Conservation (phyloP, 2,329 filamentous ascomycete genomes). For the Mollisiaceae sp. region DNA sequence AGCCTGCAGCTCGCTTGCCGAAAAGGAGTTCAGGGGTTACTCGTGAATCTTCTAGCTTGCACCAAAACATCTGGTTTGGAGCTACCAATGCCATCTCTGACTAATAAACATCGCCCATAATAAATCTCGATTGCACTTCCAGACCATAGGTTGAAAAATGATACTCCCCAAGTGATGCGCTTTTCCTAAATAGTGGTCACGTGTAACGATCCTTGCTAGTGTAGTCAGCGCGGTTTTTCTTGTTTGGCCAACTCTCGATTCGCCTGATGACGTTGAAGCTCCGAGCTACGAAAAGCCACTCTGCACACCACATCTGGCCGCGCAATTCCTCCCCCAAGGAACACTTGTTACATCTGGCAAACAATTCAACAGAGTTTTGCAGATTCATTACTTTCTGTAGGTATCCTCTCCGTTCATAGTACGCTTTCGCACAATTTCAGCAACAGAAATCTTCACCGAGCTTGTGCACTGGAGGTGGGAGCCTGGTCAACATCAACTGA, state of each 20-base stretch:
- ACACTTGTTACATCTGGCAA: conserved; percentile 3
- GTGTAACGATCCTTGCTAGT: background rate
- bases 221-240: background rate
- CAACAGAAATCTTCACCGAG: background rate
- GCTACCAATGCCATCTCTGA: too few relatives aligned
- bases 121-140: too few relatives aligned
- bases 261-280: conserved; percentile 32
- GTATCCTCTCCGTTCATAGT: background rate
- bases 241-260: conserved; percentile 3
- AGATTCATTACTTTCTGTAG: conserved; percentile 13
- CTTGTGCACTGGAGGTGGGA: background rate
- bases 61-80: background rate
- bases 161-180: background rate
- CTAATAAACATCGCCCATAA: too few relatives aligned
- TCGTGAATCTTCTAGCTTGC: background rate
- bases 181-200: background rate
- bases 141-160: too few relatives aligned
- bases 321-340: conserved; percentile 7
- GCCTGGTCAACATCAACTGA: conserved; percentile 33
- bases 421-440: background rate
- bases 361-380: conserved; percentile 1
- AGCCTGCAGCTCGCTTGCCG: conserved; percentile 1
- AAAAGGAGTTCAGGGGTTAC: background rate
- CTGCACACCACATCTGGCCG: conserved; percentile 9
- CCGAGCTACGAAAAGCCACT: conserved; percentile 13